These are phyloP conservation scores for Trametes cingulata DNA, from an alignment of 768 basidiomycete species.

Conservation along the genomic window DNA sequence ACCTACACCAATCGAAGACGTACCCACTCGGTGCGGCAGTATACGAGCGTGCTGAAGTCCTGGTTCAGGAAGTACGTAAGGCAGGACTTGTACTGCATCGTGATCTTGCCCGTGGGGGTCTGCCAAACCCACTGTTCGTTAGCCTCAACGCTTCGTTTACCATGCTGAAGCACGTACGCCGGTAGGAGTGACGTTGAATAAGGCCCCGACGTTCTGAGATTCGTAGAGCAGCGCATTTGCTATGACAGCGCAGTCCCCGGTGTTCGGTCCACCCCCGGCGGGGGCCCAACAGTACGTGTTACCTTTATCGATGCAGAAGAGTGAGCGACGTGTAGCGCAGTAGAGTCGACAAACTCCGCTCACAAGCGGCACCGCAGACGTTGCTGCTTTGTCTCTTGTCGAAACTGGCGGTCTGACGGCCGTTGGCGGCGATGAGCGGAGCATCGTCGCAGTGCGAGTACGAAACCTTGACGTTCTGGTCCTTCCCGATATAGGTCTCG, in stretches of 20 bases:
- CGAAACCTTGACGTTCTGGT: slow-evolving; percentile 46
- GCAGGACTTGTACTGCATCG: slow-evolving; percentile 45
- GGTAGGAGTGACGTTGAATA: slow-evolving; percentile 10
- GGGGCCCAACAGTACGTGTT: slow-evolving; percentile 48
- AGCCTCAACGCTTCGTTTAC: background rate
- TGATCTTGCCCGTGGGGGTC: slow-evolving; percentile 38
- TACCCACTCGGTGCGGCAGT: slow-evolving; percentile 51
- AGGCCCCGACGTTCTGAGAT: slow-evolving; percentile 45
- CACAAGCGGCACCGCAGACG: slow-evolving; percentile 46
- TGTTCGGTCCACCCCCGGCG: slow-evolving; percentile 47
- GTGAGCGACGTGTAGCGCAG: background rate
- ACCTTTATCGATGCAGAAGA: no score
- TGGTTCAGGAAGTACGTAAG: slow-evolving; percentile 53
- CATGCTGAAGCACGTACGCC: background rate
- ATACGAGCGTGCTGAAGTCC: slow-evolving; percentile 38
- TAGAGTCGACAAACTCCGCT: slow-evolving; percentile 3
- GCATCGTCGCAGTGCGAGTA: slow-evolving; percentile 34
- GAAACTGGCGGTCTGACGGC: slow-evolving; percentile 5
- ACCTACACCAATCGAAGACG: slow-evolving; percentile 1
- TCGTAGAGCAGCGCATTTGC: slow-evolving; percentile 50
- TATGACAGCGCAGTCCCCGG: slow-evolving; percentile 50
- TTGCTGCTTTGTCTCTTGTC: slow-evolving; percentile 30
- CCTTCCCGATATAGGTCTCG: slow-evolving; percentile 39
- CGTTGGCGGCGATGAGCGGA: background rate
- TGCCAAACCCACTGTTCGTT: background rate